Evolutionary conservation across 2,329 filamentous ascomycete species (phyloP), one percentile per base, ranked within the genome.

Genomic region (Monosporascus sp.): DNA sequence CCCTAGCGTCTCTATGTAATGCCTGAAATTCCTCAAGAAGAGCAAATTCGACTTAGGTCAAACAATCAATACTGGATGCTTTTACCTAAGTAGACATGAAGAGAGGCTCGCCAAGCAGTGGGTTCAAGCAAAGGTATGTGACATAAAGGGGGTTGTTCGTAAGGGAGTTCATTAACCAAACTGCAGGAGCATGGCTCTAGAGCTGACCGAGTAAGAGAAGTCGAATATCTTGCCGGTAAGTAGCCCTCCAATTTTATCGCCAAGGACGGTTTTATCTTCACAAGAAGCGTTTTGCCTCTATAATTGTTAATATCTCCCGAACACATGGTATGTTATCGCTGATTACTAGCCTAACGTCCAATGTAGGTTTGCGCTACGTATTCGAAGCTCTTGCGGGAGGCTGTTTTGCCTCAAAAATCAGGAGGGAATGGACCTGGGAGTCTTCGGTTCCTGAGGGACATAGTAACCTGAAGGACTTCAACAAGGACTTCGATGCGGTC

Each of bases 351-450:
- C 6, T n/a, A 27, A 46, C 35, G n/a, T 11, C 54, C 52, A 49
- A 25, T 31, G 20, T 55, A 64, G 61, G 60, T 4, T 49, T 69
- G 18, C 60, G 67, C 22, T 60, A 67, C 24, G 44, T 72, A 15
- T 59, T 70, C n/a, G 69, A 71, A 44, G 68, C 68, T 35, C 55
- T 72, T 17, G 52, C 61, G 2, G 68, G 68, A 2, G 59, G 59
- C 4, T 53, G 60, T 3, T 70, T 71, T 49, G 60, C 60, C 1
- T 18, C 49, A 2, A 54, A 53, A 7, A 50, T 22, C 63, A 50
- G 60, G 25, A 24, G 38, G 18, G 37, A 52, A 20, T 55, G 57
- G 37, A 35, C 58, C 18, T 50, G 51, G 39, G 35, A 48, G 11
- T 43, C 25, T 7, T 22, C 14, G 9, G 17, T 37, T 2, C 22